Evolutionary conservation across 257 asterid genomes (phyloP).

Genomic region (Scutellaria galericulata): DNA sequence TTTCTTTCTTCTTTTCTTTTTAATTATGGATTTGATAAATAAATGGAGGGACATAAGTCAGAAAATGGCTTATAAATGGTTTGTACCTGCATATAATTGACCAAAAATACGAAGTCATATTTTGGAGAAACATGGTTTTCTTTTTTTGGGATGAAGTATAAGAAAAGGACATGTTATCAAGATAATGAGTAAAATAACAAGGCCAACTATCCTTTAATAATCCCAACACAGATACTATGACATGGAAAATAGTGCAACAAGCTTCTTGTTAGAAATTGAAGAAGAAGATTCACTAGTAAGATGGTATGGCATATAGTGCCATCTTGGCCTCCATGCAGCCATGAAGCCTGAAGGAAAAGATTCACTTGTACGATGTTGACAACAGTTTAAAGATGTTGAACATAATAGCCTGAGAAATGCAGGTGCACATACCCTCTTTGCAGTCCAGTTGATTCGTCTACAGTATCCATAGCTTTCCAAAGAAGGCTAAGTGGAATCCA

Average conservation of each 20-base stretch:
- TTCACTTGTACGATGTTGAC: background rate
- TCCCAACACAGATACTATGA: constrained; percentile 8
- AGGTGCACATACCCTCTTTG: constrained; percentile 70
- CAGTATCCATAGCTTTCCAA: constrained; percentile 97
- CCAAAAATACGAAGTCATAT: no score
- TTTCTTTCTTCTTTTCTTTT: no score
- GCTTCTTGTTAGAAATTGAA: background rate
- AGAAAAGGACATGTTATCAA: constrained; percentile 3
- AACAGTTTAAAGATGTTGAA: constrained; percentile 4
- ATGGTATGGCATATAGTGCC: background rate
- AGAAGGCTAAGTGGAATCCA: constrained; percentile 97
- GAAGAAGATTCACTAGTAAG: background rate
- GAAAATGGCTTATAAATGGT: no score
- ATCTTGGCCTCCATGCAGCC: constrained; percentile 24
- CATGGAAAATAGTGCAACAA: constrained; percentile 16
- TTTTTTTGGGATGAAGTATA: background rate
- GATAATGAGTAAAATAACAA: constrained; percentile 14
- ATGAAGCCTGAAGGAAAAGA: background rate
- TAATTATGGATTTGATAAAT: no score
- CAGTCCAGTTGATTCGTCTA: constrained; percentile 90
- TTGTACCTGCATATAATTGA: no score
- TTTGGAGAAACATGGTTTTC: no score
- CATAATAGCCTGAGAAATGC: constrained; percentile 28
- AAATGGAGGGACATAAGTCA: no score
- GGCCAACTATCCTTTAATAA: background rate